phyloP scores from a whole-genome alignment of 2,329 filamentous ascomycete species.

The Phialocephala subalpina region DNA sequence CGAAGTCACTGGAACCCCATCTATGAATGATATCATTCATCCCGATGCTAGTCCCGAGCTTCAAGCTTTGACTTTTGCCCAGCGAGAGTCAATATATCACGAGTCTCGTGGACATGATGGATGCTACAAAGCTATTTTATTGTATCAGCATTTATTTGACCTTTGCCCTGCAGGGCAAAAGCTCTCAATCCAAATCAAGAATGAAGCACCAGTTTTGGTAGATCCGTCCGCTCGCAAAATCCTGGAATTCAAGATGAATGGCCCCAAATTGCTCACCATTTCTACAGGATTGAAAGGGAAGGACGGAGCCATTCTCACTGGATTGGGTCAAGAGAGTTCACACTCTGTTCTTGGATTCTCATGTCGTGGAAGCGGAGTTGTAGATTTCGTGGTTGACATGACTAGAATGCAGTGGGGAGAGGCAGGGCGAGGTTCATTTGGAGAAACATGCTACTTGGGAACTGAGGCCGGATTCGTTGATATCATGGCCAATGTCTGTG shows the following conservation, averaged over 20 bases:
- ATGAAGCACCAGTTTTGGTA: background rate
- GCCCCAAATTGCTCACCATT: constrained; percentile 13
- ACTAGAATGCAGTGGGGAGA: constrained; percentile 15
- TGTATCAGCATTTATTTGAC: constrained; percentile 7
- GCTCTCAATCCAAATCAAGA: constrained; percentile 3
- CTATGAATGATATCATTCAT: constrained; percentile 7
- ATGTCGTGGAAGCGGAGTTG: background rate
- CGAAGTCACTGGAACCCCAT: background rate
- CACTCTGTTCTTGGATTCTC: constrained; percentile 5
- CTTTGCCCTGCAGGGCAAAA: constrained; percentile 7
- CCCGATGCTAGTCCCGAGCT: background rate
- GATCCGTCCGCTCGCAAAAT: background rate
- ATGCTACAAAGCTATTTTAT: constrained; percentile 9
- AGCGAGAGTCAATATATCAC: constrained; percentile 11
- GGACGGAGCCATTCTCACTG: background rate
- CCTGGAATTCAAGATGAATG: background rate
- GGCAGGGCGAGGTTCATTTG: background rate
- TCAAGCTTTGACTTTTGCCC: constrained; percentile 14
- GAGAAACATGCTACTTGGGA: constrained; percentile 1
- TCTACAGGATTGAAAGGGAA: no score
- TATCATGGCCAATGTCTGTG: background rate
- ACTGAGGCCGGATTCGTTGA: background rate
- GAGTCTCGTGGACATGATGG: constrained; percentile 8
- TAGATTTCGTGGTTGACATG: constrained; percentile 17
- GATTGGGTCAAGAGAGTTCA: background rate